Evolutionary conservation across 169 alveolate species (phyloP), one percentile per base, ranked within the genome.

Genomic region (Toxoplasma gondii): DNA sequence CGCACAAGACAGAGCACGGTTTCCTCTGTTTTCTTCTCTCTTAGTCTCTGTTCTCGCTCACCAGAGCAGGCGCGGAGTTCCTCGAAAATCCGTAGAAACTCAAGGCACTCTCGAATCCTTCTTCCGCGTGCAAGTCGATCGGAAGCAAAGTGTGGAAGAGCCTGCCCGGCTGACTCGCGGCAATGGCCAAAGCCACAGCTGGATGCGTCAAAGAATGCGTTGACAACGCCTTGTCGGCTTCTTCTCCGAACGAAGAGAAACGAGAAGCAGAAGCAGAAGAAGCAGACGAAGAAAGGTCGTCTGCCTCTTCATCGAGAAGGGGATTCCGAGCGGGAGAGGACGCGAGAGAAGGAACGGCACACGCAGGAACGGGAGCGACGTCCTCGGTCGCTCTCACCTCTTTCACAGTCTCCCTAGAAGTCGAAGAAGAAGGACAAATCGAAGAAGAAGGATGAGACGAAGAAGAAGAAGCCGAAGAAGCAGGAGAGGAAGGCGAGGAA

Each of bases 101-200:
- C 69, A 83, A 2, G 43, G 84, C 74, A 45, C 38, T 44, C 22
- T 67, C 88, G 87, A 92, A 29, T 17, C 12, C 92, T 39, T 78
- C 92, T 64, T 86, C 95, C n/a, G 88, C 95, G 81, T 67, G 86
- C 44, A 91, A 84, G 43, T 64, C 88, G 45, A 83, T 81, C 31
- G 95, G 95, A 0, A 92, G 88, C 22, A 92, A 43, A 24, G 78
- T 29, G 54, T 92, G 95, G 64, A 92, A 92, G 80, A 92, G 93
- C 64, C 95, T 86, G 45, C 95, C 95, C 38, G 95, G 93, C 67
- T 92, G 70, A n/a, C 92, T 83, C 19, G 58, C 92, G 24, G 95
- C 92, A 36, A 84, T 49, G 43, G 88, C 95, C 58, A 92, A 86
- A 1, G 86, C 86, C 29, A 78, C 49, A 31, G 86, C 82, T 17